phyloP scores from a whole-genome alignment of 1,139 yeast genomes.

The Pichia sp. region DNA sequence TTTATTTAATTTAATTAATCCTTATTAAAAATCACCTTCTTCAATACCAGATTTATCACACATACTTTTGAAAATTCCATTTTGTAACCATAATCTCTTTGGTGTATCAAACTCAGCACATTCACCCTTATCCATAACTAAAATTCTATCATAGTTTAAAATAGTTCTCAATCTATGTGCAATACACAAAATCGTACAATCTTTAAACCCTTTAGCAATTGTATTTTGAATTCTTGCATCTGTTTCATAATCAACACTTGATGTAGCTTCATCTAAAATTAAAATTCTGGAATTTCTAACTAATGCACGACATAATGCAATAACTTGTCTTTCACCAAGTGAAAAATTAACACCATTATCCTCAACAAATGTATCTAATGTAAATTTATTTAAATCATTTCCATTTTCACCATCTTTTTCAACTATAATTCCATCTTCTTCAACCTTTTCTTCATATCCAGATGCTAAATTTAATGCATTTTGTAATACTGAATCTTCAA shows the following conservation, averaged over 20 bases:
- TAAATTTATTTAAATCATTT: slow-evolving; percentile 41
- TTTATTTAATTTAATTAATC: too few species aligned
- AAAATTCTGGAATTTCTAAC: slow-evolving; percentile 46
- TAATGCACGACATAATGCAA: slow-evolving; percentile 50
- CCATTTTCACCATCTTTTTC: too few species aligned
- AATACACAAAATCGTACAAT: slow-evolving; percentile 49
- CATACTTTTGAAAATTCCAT: slow-evolving; percentile 34
- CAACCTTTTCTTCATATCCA: slow-evolving; percentile 4
- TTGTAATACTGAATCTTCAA: slow-evolving; percentile 39
- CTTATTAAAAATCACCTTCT: slow-evolving; percentile 8
- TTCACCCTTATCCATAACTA: slow-evolving; percentile 49
- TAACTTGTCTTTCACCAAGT: slow-evolving; percentile 49
- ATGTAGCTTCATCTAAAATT: slow-evolving; percentile 52
- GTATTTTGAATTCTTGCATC: slow-evolving; percentile 47
- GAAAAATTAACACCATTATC: slow-evolving; percentile 45
- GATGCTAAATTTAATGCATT: slow-evolving; percentile 43
- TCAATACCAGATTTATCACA: slow-evolving; percentile 32
- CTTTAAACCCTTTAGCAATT: slow-evolving; percentile 39
- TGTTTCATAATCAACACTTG: slow-evolving; percentile 53
- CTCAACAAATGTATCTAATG: slow-evolving; percentile 44
- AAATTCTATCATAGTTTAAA: slow-evolving; percentile 44
- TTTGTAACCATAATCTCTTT: slow-evolving; percentile 33
- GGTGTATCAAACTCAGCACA: slow-evolving; percentile 47
- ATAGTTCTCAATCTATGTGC: slow-evolving; percentile 54
- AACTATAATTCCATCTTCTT: not conserved